phyloP scores from a whole-genome alignment of 2,329 filamentous ascomycete genomes.

The Aspergillus puulaauensis region DNA sequence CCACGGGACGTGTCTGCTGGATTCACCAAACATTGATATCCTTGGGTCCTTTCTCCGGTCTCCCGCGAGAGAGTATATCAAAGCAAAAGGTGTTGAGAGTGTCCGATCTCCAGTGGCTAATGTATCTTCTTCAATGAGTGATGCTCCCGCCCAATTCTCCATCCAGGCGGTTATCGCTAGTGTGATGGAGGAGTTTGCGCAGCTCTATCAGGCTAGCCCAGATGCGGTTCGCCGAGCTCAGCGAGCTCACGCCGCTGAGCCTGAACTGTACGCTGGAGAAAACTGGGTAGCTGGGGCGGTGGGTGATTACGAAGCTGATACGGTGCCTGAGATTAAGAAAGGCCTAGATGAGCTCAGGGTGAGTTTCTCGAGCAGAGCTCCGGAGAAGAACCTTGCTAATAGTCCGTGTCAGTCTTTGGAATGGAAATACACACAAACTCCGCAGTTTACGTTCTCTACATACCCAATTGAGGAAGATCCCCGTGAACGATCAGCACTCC shows the following conservation, averaged over 20 bases:
- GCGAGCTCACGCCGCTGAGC: slow-evolving; percentile 32
- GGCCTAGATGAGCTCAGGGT: slow-evolving; percentile 61
- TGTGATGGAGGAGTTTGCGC: slow-evolving; percentile 64
- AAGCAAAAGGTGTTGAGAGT: slow-evolving; percentile 84
- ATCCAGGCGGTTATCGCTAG: slow-evolving; percentile 50
- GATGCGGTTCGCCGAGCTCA: slow-evolving; percentile 35
- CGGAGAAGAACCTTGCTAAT: neutral
- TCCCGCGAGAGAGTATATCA: slow-evolving; percentile 74
- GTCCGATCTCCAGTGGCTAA: slow-evolving; percentile 84
- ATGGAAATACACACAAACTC: slow-evolving; percentile 86
- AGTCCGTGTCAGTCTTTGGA: slow-evolving; percentile 34
- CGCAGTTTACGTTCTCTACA: slow-evolving; percentile 72
- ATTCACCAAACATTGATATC: slow-evolving; percentile 68
- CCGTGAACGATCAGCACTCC: slow-evolving; percentile 53
- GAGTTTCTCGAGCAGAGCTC: slow-evolving; percentile 22
- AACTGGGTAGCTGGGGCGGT: slow-evolving; percentile 46
- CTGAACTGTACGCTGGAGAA: slow-evolving; percentile 34
- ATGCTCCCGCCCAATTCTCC: slow-evolving; percentile 49
- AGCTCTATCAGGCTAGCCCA: slow-evolving; percentile 59
- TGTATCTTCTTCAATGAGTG: slow-evolving; percentile 57
- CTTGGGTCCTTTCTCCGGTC: slow-evolving; percentile 73
- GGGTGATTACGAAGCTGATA: slow-evolving; percentile 49
- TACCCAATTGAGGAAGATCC: slow-evolving; percentile 60
- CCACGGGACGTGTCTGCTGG: slow-evolving; percentile 85
- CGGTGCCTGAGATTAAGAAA: slow-evolving; percentile 56